Base-by-base conservation (phyloP, 2,329 filamentous ascomycete species). In the Teratosphaeria destructans region DNA sequence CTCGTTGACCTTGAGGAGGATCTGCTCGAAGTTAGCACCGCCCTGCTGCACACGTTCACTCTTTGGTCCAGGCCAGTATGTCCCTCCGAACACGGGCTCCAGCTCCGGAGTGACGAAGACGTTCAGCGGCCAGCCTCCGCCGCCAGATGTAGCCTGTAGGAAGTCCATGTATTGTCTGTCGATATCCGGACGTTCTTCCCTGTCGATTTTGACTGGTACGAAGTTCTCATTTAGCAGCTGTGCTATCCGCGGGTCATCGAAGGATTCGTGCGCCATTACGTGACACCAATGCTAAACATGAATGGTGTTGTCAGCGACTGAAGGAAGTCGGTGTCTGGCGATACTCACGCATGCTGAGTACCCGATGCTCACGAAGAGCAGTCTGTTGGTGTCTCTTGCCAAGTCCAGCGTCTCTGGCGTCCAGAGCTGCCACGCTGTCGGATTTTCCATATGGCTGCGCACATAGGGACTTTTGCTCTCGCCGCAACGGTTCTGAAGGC, bases 81-180 rank as follows among this genome's bases (percentile, higher is more conserved):
- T 96, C 27, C 93, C 93, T 43, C 94, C 94, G 74, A 96, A 97
- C 10, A 99, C 88, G 0, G 94, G 94, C 70, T 96, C 87, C 29
- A 97, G 81, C 66, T 95, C 87, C 0, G 94, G 91, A 0, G 94
- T 99, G 34, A 97, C 81, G 72, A 99, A 97, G n/a, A 96, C 86
- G 70, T 96, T 97, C 62, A 97, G 77, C 0, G 94, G 94, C 92
- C 94, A 97, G 47, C 94, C 94, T 10, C 91, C 93, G 1, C 84
- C 87, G 23, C 89, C 91, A 60, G 88, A 95, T 11, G 94, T 93
- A 1, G 93, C 93, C 72, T 96, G 91, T 49, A 96, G 87, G 73
- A 96, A 99, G 77, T 96, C 96, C 90, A 96, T 96, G 74, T 97
- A 97, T 64, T 97, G 92, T 62, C 89, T 86, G 71, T 99, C 94